phyloP scores from a whole-genome alignment of 1,139 yeast species.

The Kodamaea sp. region DNA sequence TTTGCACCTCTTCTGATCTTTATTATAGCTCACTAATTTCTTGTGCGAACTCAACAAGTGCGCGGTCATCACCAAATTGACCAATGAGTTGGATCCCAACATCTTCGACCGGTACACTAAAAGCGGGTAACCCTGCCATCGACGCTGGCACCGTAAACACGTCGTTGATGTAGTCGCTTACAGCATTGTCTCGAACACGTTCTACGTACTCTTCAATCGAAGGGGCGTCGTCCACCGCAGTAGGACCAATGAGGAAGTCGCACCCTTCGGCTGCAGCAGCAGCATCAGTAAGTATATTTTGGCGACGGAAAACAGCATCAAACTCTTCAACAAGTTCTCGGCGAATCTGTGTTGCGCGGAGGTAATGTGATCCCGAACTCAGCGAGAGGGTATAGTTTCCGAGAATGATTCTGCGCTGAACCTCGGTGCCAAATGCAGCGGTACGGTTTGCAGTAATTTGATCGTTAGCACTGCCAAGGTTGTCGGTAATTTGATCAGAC shows the following conservation, averaged over 20 bases:
- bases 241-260: conserved; percentile 74
- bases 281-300: conserved; percentile 2
- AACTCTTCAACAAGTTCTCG: conserved; percentile 59
- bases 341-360: conserved; percentile 71
- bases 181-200: conserved; percentile 39
- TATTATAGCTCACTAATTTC: conserved; percentile 1
- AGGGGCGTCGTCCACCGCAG: conserved; percentile 62
- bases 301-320: conserved; percentile 50
- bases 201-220: conserved; percentile 39
- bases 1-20: background rate
- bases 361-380: conserved; percentile 71
- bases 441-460: conserved; percentile 59
- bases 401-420: conserved; percentile 71
- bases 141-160: conserved; percentile 87
- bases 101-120: conserved; percentile 59
- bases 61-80: conserved; percentile 77
- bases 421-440: conserved; percentile 73
- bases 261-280: conserved; percentile 32
- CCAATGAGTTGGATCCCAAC: conserved; percentile 76
- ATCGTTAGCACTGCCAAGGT: conserved; percentile 15
- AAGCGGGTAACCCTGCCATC: conserved; percentile 85
- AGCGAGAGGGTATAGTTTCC: conserved; percentile 87
- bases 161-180: conserved; percentile 73
- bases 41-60: conserved; percentile 45
- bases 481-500: conserved; percentile 21